Evolutionary conservation across 2,329 filamentous ascomycete genomes (phyloP).

Genomic region (Tolypocladium endophyticum): DNA sequence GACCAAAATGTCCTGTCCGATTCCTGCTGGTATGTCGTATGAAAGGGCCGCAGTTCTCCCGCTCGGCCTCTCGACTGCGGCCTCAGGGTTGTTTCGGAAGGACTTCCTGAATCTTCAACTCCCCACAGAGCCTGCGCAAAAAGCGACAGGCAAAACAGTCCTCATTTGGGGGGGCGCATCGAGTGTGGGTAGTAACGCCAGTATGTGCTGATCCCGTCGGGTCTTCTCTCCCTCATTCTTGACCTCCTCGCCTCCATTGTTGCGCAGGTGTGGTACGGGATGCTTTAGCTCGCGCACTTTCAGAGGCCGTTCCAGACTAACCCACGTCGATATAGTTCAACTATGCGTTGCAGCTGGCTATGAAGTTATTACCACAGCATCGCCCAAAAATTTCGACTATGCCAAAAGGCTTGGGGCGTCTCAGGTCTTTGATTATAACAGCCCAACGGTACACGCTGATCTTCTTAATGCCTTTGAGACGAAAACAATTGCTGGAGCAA

Average conservation of each 20-base stretch:
- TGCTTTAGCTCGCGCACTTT: neutral
- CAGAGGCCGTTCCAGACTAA: neutral
- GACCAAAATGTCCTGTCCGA: slow-evolving; percentile 6
- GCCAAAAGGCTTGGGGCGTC: slow-evolving; percentile 14
- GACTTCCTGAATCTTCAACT: slow-evolving; percentile 9
- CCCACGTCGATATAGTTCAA: slow-evolving; percentile 27
- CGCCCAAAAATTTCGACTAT: slow-evolving; percentile 30
- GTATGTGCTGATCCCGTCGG: neutral
- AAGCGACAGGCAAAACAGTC: neutral
- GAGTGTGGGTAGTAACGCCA: neutral
- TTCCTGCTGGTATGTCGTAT: slow-evolving; percentile 9
- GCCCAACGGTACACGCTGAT: neutral
- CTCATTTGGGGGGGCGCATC: neutral
- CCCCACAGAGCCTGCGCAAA: slow-evolving; percentile 25
- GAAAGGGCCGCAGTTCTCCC: slow-evolving; percentile 11
- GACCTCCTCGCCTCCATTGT: neutral
- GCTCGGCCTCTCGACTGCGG: slow-evolving; percentile 10
- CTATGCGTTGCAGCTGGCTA: slow-evolving; percentile 31
- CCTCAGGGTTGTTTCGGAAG: slow-evolving; percentile 10
- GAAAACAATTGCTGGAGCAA: neutral
- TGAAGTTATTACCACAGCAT: slow-evolving; percentile 31
- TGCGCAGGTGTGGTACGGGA: neutral
- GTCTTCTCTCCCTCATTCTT: neutral
- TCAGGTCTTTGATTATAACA: neutral
- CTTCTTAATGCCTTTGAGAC: neutral